Conservation (phyloP, 164 flowering plant genomes). For the Cinnamomum chago region DNA sequence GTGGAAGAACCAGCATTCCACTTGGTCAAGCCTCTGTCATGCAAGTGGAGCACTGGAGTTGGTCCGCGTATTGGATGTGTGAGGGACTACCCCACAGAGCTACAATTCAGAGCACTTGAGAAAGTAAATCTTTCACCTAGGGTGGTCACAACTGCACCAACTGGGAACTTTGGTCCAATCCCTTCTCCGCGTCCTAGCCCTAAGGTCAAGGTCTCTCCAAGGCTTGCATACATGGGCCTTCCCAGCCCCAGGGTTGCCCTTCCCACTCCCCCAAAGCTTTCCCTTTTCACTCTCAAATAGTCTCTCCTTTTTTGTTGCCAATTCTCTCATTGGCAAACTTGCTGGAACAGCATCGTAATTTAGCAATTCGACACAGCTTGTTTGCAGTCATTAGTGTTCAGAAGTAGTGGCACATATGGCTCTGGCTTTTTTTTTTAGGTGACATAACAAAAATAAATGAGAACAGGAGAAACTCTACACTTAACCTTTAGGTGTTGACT, state of each 20-base stretch:
- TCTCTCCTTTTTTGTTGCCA: neutral
- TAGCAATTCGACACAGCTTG: neutral
- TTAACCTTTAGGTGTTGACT: neutral
- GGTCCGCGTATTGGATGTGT: conserved; percentile 87
- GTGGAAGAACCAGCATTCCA: conserved; percentile 25
- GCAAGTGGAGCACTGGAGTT: conserved; percentile 76
- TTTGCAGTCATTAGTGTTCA: too few relatives aligned
- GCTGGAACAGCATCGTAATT: neutral
- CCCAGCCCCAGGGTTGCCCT: conserved; percentile 53
- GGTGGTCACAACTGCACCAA: conserved; percentile 19
- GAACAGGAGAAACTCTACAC: neutral
- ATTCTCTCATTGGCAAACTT: neutral
- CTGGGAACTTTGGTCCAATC: conserved; percentile 41
- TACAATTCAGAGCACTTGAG: conserved; percentile 69
- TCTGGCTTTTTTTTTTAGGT: too few relatives aligned
- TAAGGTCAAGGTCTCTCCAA: conserved; percentile 62
- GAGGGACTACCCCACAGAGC: conserved; percentile 68
- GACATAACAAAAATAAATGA: neutral
- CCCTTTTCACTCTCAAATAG: neutral
- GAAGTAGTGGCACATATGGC: too few relatives aligned
- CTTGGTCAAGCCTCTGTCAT: conserved; percentile 42
- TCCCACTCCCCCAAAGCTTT: neutral
- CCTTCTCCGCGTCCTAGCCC: conserved; percentile 90
- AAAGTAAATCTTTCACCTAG: conserved; percentile 70
- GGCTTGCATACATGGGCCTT: conserved; percentile 71